Evolutionary conservation across 371 early-diverging fungal genomes (phyloP).

Genomic region (Syncephalastrum racemosum): DNA sequence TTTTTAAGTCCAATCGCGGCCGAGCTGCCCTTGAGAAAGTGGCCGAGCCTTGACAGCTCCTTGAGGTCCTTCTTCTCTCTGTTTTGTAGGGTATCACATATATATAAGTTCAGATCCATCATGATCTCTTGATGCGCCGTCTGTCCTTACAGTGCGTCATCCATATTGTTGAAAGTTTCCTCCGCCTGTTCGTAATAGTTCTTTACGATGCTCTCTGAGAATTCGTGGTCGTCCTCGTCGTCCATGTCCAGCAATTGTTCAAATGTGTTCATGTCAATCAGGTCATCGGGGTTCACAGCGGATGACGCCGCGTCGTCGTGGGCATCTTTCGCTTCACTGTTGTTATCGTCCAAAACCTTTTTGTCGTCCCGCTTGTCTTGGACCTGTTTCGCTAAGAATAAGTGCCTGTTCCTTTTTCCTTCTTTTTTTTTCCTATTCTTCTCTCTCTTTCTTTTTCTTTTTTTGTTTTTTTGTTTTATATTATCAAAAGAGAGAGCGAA

Average conservation of each 20-base stretch:
- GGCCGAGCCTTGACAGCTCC: conserved; percentile 78
- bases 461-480: no score
- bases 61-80: conserved; percentile 69
- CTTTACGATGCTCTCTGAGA: conserved; percentile 68
- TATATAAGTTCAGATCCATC: not conserved
- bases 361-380: no score
- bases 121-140: not conserved
- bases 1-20: conserved; percentile 85
- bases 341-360: no score
- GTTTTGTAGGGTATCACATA: conserved; percentile 10
- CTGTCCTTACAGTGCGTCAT: conserved; percentile 63
- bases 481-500: no score
- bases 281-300: conserved; percentile 42
- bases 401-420: no score
- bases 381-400: no score
- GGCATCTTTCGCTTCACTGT: no score
- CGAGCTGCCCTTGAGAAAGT: conserved; percentile 91
- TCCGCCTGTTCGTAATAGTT: conserved; percentile 81
- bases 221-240: conserved; percentile 76
- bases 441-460: no score
- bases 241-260: conserved; percentile 84
- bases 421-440: no score
- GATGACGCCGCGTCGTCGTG: no score
- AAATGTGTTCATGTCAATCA: conserved; percentile 74
- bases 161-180: conserved; percentile 66